phyloP scores from a whole-genome alignment of 305 asterid species.

The Fraxinus albicans region DNA sequence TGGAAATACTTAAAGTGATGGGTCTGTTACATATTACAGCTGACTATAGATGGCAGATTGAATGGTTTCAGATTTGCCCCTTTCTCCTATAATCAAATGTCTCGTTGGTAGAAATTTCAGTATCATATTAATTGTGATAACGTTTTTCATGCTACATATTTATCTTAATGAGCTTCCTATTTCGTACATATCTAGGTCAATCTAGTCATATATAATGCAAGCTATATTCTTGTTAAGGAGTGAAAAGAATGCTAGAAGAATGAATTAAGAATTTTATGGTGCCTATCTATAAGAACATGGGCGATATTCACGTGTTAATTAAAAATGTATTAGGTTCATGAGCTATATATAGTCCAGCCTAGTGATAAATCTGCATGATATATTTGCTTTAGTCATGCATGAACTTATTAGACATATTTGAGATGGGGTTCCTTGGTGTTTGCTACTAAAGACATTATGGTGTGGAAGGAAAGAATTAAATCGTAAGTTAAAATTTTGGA shows the following conservation, averaged over 20 bases:
- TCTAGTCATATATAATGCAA: not conserved
- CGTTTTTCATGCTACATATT: constrained; percentile 10
- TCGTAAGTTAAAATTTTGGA: not conserved
- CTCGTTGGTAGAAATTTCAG: not conserved
- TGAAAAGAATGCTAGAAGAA: not conserved
- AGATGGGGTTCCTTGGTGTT: not conserved
- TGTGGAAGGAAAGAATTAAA: not conserved
- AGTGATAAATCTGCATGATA: not conserved
- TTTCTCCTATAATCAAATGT: not conserved
- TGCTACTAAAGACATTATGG: not conserved
- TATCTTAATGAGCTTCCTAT: constrained; percentile 1
- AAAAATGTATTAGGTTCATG: not conserved
- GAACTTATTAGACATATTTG: not conserved
- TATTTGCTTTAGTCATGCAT: not conserved
- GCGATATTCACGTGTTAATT: not conserved
- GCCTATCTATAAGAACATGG: not conserved
- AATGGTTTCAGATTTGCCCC: constrained; percentile 5
- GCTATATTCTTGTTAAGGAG: not conserved
- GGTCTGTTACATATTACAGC: constrained; percentile 5
- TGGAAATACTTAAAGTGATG: not conserved
- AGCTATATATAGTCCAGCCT: not conserved
- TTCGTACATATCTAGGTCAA: not conserved
- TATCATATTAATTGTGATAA: constrained; percentile 8
- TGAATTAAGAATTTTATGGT: not conserved
- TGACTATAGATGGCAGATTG: constrained; percentile 2